Conservation (phyloP, 2,329 filamentous ascomycete genomes). For the Nemania diffusa region DNA sequence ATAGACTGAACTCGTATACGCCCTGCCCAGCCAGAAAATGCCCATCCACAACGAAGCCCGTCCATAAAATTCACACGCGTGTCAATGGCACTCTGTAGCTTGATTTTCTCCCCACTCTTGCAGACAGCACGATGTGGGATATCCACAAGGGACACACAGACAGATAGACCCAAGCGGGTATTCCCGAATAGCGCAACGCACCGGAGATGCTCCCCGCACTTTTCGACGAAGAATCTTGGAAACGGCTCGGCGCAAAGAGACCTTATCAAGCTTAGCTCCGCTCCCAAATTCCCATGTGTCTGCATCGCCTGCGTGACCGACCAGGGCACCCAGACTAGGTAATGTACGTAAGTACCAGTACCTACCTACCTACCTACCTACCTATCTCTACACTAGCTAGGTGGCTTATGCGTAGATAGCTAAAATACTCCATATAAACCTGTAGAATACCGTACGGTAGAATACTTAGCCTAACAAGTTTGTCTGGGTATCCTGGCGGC, state of each 20-base stretch:
- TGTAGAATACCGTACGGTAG: neutral
- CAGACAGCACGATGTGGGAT: slow-evolving; percentile 2
- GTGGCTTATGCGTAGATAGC: neutral
- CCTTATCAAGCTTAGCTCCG: slow-evolving; percentile 10
- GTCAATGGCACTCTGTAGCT: slow-evolving; percentile 10
- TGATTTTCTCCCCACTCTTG: neutral
- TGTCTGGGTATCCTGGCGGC: slow-evolving; percentile 1
- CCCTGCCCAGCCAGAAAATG: neutral
- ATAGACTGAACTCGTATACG: slow-evolving; percentile 3
- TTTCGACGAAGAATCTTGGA: neutral
- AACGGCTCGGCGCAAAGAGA: slow-evolving; percentile 11
- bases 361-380: neutral
- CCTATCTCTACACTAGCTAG: neutral
- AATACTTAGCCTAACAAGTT: neutral
- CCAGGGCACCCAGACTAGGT: neutral
- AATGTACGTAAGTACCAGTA: neutral
- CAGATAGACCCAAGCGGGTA: slow-evolving; percentile 18
- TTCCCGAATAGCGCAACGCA: slow-evolving; percentile 24
- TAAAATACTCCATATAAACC: neutral
- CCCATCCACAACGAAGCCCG: neutral
- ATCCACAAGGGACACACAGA: slow-evolving; percentile 2
- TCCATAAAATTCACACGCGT: slow-evolving; percentile 8
- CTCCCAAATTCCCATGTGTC: slow-evolving; percentile 11
- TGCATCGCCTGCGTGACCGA: slow-evolving; percentile 18
- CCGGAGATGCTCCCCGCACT: slow-evolving; percentile 18